These are phyloP conservation scores for Rhodotorula glutinis DNA, from an alignment of 1,284 basidiomycete genomes.

Conservation along the genomic window DNA sequence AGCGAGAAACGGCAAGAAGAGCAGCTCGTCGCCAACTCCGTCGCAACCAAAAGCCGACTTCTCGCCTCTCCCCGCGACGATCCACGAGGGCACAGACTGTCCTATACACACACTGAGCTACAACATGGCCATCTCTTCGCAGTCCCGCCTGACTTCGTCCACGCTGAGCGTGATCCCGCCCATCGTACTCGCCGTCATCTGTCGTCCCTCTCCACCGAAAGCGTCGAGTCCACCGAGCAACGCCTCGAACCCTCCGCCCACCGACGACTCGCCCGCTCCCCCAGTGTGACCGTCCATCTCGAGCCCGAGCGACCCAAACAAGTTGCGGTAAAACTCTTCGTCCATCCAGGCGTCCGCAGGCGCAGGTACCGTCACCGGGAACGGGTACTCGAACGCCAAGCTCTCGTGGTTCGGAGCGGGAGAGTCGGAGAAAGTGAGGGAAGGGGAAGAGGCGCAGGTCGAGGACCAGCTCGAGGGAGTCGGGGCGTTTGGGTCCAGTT, in stretches of 20 bases:
- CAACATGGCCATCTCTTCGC: no score
- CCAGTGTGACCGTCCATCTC: no score
- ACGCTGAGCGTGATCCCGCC: conserved; percentile 18
- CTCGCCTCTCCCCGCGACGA: no score
- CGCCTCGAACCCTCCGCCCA: background rate
- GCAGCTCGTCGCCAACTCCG: no score
- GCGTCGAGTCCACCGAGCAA: background rate
- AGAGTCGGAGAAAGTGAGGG: background rate
- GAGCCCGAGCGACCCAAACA: conserved; percentile 25
- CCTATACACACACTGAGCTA: background rate
- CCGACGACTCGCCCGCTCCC: background rate
- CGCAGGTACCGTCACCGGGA: background rate
- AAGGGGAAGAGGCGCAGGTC: background rate
- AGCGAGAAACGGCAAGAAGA: no score
- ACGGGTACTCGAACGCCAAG: background rate
- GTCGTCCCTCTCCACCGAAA: no score
- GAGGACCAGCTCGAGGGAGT: background rate
- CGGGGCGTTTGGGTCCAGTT: background rate
- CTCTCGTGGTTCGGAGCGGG: no score
- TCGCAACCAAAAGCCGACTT: no score
- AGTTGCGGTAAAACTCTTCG: conserved; percentile 16
- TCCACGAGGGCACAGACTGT: no score
- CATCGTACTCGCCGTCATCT: background rate
- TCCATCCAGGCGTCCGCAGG: conserved; percentile 23
- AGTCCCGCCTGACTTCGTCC: conserved; percentile 8